These are phyloP conservation scores for Tetracladium marchalianum DNA, from an alignment of 495 filamentous ascomycete species.

Conservation along the genomic window DNA sequence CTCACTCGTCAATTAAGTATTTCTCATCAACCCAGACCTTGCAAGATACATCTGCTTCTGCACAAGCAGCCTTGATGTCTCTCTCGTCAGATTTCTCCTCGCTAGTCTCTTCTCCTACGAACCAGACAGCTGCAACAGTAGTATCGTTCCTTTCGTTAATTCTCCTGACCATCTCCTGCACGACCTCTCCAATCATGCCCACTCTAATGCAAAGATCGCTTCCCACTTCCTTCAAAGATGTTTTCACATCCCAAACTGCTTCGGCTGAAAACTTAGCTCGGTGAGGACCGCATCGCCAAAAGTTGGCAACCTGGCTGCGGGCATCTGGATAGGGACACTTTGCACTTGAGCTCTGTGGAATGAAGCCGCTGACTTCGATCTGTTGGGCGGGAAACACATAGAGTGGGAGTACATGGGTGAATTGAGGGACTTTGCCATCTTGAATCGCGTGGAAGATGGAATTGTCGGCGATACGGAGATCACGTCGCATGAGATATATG, in stretches of 20 bases:
- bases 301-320: constrained; percentile 41
- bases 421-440: constrained; percentile 33
- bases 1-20: constrained; percentile 64
- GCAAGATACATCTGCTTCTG: constrained; percentile 39
- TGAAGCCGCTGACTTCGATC: constrained; percentile 60
- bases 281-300: constrained; percentile 60
- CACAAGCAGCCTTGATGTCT: constrained; percentile 36
- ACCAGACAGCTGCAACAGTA: constrained; percentile 54
- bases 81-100: constrained; percentile 56
- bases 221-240: constrained; percentile 38
- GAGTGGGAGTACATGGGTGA: constrained; percentile 57
- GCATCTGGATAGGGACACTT: constrained; percentile 50
- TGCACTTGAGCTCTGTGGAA: constrained; percentile 22
- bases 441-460: constrained; percentile 49
- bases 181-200: constrained; percentile 42
- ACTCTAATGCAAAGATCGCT: constrained; percentile 55
- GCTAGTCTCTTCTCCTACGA: constrained; percentile 51
- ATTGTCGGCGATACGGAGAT: constrained; percentile 60
- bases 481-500: constrained; percentile 54
- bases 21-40: constrained; percentile 59
- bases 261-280: constrained; percentile 58
- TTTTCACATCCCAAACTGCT: constrained; percentile 57
- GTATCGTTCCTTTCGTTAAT: constrained; percentile 15
- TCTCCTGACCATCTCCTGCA: constrained; percentile 37
- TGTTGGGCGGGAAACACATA: constrained; percentile 56